Conservation (phyloP, 2,329 filamentous ascomycete genomes). For the Aureobasidium subglaciale region DNA sequence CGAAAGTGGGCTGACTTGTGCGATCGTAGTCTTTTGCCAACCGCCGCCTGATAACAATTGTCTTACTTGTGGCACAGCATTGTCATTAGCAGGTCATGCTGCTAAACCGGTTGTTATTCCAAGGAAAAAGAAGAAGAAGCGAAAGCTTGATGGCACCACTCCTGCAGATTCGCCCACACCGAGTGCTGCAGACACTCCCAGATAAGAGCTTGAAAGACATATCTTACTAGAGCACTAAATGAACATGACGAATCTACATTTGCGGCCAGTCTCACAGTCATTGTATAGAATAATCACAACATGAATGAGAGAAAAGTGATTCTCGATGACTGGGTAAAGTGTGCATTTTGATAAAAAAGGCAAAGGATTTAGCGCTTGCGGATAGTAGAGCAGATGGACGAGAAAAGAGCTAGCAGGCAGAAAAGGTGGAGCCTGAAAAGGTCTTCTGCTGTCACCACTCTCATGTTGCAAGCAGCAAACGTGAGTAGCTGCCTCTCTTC, state of each 20-base stretch:
- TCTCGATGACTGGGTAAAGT: no score
- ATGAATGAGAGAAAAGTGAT: no score
- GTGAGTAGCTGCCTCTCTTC: not conserved
- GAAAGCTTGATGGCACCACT: conserved; percentile 18
- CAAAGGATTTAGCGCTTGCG: no score
- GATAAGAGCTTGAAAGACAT: not conserved
- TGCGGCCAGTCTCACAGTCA: no score
- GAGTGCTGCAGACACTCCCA: not conserved
- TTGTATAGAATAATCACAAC: no score
- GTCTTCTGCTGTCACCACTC: no score
- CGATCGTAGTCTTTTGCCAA: conserved; percentile 63
- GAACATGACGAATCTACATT: not conserved
- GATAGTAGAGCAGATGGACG: not conserved
- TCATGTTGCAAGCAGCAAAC: no score
- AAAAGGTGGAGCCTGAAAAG: no score
- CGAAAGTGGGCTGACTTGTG: not conserved
- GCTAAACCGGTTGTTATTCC: conserved; percentile 69
- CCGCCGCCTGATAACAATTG: conserved; percentile 60
- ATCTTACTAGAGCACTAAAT: not conserved
- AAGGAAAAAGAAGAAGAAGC: conserved; percentile 66
- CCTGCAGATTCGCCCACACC: conserved; percentile 10
- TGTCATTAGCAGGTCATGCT: conserved; percentile 70
- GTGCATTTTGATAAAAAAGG: no score
- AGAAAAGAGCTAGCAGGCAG: not conserved
- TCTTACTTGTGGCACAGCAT: conserved; percentile 72